Base-by-base conservation (phyloP, 2,329 filamentous ascomycete genomes). In the Xylaria polymorpha region DNA sequence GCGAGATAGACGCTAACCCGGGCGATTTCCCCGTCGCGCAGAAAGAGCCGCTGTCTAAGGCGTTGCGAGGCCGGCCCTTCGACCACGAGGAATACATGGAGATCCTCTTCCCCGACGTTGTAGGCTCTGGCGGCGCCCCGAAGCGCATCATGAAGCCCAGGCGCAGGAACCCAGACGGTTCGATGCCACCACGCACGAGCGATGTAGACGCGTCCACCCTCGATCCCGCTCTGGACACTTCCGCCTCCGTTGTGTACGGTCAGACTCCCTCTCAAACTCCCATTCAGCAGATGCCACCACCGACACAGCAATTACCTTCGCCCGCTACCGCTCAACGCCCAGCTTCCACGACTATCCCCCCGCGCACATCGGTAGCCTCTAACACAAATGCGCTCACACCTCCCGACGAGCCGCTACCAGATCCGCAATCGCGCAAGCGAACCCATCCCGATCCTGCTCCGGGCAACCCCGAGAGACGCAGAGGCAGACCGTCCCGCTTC, bases 71-170 rank as follows among this genome's bases (percentile, higher is more conserved):
- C 39, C 82, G 87, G 15, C 84, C 87, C 0, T 89, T 89, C 73
- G 87, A 89, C 25, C 86, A 89, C 74, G 86, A 89, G 75, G 84
- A 88, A 44, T 89, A 82, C 76, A 87, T 88, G 84, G 86, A 89
- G 75, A 83, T 88, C 25, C 79, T 89, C 10, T 89, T 88, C 68
- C 86, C 86, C 37, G 87, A 89, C 65, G 87, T 89, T 9, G 81
- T 89, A 51, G 87, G 87, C 12, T 88, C 87, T 1, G 86, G 86
- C 25, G 87, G 87, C 61, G 86, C 86, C 0, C 87, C 87, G 0
- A 88, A 88, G 76, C 84, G 87, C 37, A 83, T 88, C 72, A 88
- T 87, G 79, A 87, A 86, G 75, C 84, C 85, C 10, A 80, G 85
- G 67, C 80, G 86, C 12, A 84, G 82, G 70, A 83, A 84, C 35